phyloP scores from a whole-genome alignment of 306 rosid species.

The Hippophae gyantsensis region DNA sequence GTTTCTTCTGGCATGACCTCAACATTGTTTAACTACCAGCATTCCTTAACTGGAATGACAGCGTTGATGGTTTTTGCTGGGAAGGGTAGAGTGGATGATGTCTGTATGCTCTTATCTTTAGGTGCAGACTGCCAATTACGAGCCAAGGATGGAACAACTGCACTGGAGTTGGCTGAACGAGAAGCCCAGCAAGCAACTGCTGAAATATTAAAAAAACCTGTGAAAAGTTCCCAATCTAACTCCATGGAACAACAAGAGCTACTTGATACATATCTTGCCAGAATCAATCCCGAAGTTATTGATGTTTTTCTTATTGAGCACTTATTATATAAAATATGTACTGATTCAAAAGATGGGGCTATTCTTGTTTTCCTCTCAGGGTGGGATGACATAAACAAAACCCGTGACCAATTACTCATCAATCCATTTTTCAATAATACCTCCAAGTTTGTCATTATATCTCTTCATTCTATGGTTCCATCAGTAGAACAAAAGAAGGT shows the following conservation, averaged over 20 bases:
- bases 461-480: slow-evolving; percentile 92
- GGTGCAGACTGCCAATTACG: slow-evolving; percentile 63
- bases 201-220: slow-evolving; percentile 44
- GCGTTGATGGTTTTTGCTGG: slow-evolving; percentile 89
- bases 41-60: slow-evolving; percentile 63
- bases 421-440: slow-evolving; percentile 48
- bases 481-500: slow-evolving; percentile 66
- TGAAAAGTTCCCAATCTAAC: slow-evolving; percentile 36
- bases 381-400: slow-evolving; percentile 89
- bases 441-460: slow-evolving; percentile 36
- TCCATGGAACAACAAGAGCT: slow-evolving; percentile 34
- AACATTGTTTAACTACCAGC: slow-evolving; percentile 63
- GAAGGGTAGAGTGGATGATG: slow-evolving; percentile 69
- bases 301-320: slow-evolving; percentile 66
- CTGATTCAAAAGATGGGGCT: slow-evolving; percentile 77
- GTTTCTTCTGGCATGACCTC: slow-evolving; percentile 48
- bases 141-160: slow-evolving; percentile 61
- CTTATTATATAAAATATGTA: slow-evolving; percentile 60
- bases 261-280: slow-evolving; percentile 50
- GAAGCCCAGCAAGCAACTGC: slow-evolving; percentile 52
- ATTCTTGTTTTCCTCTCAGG: slow-evolving; percentile 92
- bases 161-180: slow-evolving; percentile 58
- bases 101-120: slow-evolving; percentile 74
- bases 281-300: slow-evolving; percentile 50
- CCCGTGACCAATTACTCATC: slow-evolving; percentile 44